Percentiles rank a stretch among this genome's conserved stretches.
Conservation (phyloP, 257 asterid species). For the Solanum sejunctum region DNA sequence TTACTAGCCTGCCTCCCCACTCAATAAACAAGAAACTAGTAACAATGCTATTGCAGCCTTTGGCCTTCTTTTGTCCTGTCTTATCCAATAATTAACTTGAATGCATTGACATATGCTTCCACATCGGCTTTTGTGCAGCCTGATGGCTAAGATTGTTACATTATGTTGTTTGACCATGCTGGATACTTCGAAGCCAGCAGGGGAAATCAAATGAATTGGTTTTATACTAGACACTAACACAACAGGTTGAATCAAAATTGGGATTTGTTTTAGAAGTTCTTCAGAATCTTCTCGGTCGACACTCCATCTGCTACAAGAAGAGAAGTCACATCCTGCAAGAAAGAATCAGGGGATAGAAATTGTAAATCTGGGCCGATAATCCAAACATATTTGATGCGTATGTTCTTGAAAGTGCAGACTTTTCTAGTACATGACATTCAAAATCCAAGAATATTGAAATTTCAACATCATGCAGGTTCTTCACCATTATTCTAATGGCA, state of each 20-base stretch:
- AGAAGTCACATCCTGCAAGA: slow-evolving; percentile 75
- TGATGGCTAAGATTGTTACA: neutral
- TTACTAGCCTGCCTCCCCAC: neutral
- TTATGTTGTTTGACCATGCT: neutral
- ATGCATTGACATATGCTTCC: neutral
- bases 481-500: neutral
- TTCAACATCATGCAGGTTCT: neutral
- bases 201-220: slow-evolving; percentile 13
- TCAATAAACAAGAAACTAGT: neutral
- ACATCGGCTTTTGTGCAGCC: neutral
- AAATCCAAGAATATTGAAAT: neutral
- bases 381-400: neutral
- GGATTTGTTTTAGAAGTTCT: slow-evolving; percentile 32
- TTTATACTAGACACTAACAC: slow-evolving; percentile 2
- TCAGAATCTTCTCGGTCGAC: slow-evolving; percentile 50
- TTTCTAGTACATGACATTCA: neutral
- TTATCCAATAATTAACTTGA: neutral
- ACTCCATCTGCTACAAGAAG: slow-evolving; percentile 75
- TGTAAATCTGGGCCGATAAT: neutral
- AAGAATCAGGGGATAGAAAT: neutral
- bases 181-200: slow-evolving; percentile 8
- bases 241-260: slow-evolving; percentile 6
- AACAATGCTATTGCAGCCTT: neutral
- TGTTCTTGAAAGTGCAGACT: neutral
- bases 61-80: no score